Evolutionary conservation across 352 stramenopile genomes (phyloP).

Genomic region (Thalassiosira exigua): DNA sequence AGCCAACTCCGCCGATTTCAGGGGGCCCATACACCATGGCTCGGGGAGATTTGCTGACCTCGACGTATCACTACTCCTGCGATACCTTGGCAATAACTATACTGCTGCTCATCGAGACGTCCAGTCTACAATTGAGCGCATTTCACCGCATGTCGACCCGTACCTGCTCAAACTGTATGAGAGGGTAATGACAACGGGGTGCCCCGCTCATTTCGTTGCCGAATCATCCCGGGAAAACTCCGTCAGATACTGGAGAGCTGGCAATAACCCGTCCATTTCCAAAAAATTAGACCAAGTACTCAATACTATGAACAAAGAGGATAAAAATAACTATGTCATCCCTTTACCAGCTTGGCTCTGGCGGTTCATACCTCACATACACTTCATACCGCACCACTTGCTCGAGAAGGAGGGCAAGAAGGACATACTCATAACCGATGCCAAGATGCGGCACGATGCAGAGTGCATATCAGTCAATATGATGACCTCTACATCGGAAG

Average conservation of each 20-base stretch:
- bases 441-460: background rate
- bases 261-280: slow-evolving; percentile 21
- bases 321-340: slow-evolving; percentile 21
- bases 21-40: background rate
- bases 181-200: slow-evolving; percentile 16
- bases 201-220: slow-evolving; percentile 16
- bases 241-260: background rate
- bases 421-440: slow-evolving; percentile 38
- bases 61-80: slow-evolving; percentile 4
- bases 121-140: background rate
- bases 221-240: slow-evolving; percentile 16
- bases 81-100: slow-evolving; percentile 33
- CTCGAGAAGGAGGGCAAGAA: slow-evolving; percentile 31
- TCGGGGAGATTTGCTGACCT: slow-evolving; percentile 2
- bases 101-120: slow-evolving; percentile 11
- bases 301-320: slow-evolving; percentile 19
- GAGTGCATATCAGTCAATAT: slow-evolving; percentile 32
- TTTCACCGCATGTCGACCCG: background rate
- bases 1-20: background rate
- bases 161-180: slow-evolving; percentile 7
- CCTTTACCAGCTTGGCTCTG: slow-evolving; percentile 27
- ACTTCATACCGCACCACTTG: slow-evolving; percentile 41
- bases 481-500: slow-evolving; percentile 30
- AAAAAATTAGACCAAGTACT: background rate
- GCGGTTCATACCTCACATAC: slow-evolving; percentile 33